Evolutionary conservation across 1,284 basidiomycete species (phyloP), one percentile per base, ranked within the genome.

Genomic region (Leccinum pachyderme): DNA sequence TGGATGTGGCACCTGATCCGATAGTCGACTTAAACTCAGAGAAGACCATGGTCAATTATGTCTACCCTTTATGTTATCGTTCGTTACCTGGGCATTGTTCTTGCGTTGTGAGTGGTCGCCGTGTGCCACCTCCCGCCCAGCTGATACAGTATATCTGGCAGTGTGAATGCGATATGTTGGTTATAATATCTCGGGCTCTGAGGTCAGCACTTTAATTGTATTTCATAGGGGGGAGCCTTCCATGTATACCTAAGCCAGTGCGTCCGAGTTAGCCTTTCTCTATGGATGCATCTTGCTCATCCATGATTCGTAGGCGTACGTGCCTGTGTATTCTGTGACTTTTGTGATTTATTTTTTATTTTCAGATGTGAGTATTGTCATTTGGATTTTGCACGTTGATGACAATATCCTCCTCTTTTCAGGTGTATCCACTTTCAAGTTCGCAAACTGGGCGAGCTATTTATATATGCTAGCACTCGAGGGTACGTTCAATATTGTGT

Each of bases 401-500:
- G 27, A 33, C 22, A 29, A 29, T 43, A 28, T n/a, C 27, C 6
- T 9, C 29, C 9, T 9, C 25, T 37, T 25, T 29, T n/a, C 25
- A 55, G 54, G 54, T 37, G 35, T 25, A 6, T 13, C 31, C 1
- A 48, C 25, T 24, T 47, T 44, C 41, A 55, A 48, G 27, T 44
- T 55, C 9, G 25, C 44, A 13, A 53, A 52, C 28, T 55, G 54
- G 54, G 54, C 45, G 31, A 25, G 13, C 9, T 53, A 47, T 48
- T 15, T 53, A 27, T 55, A 55, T 27, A 55, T 43, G 54, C 25
- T 52, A 28, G 54, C 51, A 4, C 33, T 55, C 25, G 50, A 55
- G 22, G 46, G 54, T 55, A 35, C 18, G 54, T 45, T n/a, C 6
- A 29, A 31, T 47, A 12, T 11, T 7, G n/a, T 11, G 6, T 7